Evolutionary conservation across 768 basidiomycete species (phyloP).

Genomic region (Trametes gibbosa): DNA sequence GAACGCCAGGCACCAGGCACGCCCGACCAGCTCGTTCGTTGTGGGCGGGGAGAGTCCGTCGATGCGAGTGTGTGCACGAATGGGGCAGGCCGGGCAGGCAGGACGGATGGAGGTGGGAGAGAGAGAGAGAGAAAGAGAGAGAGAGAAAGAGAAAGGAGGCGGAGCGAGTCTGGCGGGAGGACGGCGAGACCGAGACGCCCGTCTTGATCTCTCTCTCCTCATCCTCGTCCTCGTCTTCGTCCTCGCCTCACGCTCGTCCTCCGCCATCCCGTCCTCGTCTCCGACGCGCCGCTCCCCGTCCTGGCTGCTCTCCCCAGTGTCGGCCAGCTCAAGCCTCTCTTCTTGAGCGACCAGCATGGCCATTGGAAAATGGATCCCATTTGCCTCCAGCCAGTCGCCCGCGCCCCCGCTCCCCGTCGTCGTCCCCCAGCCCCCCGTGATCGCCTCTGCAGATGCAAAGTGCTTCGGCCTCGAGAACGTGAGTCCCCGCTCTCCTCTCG

Average conservation of each 20-base stretch:
- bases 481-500: constrained; percentile 34
- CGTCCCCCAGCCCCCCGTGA: constrained; percentile 20
- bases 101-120: background rate
- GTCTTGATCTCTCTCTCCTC: no score
- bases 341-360: constrained; percentile 20
- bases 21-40: no score
- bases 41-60: background rate
- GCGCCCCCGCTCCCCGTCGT: constrained; percentile 18
- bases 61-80: no score
- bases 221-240: no score
- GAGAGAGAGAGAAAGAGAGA: background rate
- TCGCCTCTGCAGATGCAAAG: constrained; percentile 70
- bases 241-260: background rate
- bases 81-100: background rate
- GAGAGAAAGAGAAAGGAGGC: background rate
- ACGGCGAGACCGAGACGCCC: no score
- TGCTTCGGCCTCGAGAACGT: constrained; percentile 98
- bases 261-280: background rate
- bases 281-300: background rate
- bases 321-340: background rate
- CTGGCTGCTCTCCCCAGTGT: background rate
- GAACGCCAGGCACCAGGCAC: constrained; percentile 7
- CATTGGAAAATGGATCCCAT: constrained; percentile 30
- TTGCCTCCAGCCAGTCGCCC: constrained; percentile 22
- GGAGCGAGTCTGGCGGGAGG: constrained; percentile 1